Base-by-base conservation (phyloP, 2,329 filamentous ascomycete genomes). In the Hymenoscyphus repandus region DNA sequence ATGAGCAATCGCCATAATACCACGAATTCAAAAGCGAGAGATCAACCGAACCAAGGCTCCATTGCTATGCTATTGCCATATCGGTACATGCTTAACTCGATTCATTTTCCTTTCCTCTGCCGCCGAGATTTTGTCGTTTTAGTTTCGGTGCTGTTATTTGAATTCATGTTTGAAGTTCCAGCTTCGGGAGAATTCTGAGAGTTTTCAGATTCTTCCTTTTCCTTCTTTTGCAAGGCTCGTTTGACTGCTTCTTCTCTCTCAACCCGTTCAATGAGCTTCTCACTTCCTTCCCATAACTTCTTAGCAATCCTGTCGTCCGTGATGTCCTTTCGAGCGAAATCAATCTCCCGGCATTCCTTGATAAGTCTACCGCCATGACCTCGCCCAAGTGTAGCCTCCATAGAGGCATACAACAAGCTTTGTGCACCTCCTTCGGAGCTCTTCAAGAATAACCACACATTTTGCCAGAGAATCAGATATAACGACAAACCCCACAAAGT, bases 401-500 rank as follows among this genome's bases (percentile, higher is more conserved):
- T 95, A 1, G 84, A 83, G 0, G 91, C 91, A 59, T 85, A 85
- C 7, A 97, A 72, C 42, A 97, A 83, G 5, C 87, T 90, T 70
- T 99, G 91, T 0, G 92, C 88, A 2, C 89, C 93, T 70, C 88
- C 84, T 47, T 83, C 72, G 0, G 90, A 80, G 32, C 87, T 91
- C 69, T 99, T 97, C 47, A 99, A 74, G 1, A 96, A 68, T 18
- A 99, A 69, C 89, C 92, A 97, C 68, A 88, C 89, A 0, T 95
- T 58, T 1, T 86, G 77, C 75, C 92, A 99, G 32, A 82, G 80
- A 10, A 86, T 40, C 6, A 96, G 67, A 68, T 99, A 99, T 15
- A 89, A 44, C 0, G 83, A 68, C 17, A 99, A 73, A 0, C 91
- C 91, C 77, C 82, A 83, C 0, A 99, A 74, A 2, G 88, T 88